Evolutionary conservation across 2,329 filamentous ascomycete genomes (phyloP).

Genomic region (Malbranchea cinnamomea): DNA sequence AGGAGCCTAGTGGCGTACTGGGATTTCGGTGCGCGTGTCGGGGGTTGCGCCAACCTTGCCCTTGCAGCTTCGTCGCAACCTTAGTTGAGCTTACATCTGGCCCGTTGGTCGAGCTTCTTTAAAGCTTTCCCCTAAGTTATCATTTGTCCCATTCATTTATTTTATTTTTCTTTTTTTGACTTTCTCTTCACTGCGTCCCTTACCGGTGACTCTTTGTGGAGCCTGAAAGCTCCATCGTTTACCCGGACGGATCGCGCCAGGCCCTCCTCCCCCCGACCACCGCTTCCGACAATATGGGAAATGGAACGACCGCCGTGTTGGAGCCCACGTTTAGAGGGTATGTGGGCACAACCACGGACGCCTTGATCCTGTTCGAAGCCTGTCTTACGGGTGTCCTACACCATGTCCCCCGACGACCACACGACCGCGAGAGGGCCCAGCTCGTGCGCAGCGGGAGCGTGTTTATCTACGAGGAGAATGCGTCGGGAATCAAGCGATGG

Average conservation of each 20-base stretch:
- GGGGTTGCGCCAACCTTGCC: constrained; percentile 9
- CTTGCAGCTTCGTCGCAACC: constrained; percentile 6
- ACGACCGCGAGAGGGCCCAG: constrained; percentile 63
- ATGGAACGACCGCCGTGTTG: constrained; percentile 34
- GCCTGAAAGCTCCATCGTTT: constrained; percentile 3
- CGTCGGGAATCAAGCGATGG: constrained; percentile 87
- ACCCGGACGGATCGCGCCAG: constrained; percentile 12
- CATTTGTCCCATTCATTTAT: constrained; percentile 1
- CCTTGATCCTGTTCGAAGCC: constrained; percentile 65
- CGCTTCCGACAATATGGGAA: constrained; percentile 22
- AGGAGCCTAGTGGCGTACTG: too few species aligned
- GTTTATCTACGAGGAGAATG: constrained; percentile 84
- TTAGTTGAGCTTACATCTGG: too few species aligned
- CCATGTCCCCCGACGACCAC: constrained; percentile 69
- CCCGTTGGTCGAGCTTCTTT: too few species aligned
- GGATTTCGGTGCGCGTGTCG: too few species aligned
- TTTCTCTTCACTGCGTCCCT: constrained; percentile 1
- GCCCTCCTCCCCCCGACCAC: constrained; percentile 11
- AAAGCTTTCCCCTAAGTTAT: neutral
- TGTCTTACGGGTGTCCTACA: constrained; percentile 54
- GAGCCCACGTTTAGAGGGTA: constrained; percentile 53
- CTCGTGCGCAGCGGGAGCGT: constrained; percentile 74
- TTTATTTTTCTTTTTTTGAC: constrained; percentile 4
- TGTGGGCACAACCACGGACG: constrained; percentile 57
- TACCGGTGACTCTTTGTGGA: constrained; percentile 1